These are phyloP conservation scores for Xylariaceae sp. DNA, from an alignment of 2,329 filamentous ascomycete genomes.

Conservation along the genomic window DNA sequence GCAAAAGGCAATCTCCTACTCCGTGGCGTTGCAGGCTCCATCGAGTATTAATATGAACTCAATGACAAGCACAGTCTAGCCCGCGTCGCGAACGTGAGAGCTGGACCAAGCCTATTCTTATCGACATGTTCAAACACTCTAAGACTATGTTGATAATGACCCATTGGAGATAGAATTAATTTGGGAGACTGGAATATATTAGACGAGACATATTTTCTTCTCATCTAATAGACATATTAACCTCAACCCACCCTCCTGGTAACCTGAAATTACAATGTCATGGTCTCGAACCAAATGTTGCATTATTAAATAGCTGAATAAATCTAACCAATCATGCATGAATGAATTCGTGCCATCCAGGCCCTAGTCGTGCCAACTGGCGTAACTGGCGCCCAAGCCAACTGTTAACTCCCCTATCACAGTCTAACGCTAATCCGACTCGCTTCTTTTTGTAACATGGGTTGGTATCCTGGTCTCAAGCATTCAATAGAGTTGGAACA, in stretches of 20 bases:
- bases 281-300: not conserved
- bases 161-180: not conserved
- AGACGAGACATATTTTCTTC: conserved; percentile 2
- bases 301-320: not conserved
- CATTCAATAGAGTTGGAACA: not conserved
- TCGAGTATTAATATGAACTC: not conserved
- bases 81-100: not conserved
- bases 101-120: not conserved
- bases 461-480: conserved; percentile 3
- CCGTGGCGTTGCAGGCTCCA: not conserved
- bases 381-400: no score
- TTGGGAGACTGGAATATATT: not conserved
- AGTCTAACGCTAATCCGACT: conserved; percentile 1
- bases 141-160: not conserved
- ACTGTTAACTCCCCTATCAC: no score
- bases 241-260: conserved; percentile 11
- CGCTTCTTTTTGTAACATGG: not conserved
- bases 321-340: not conserved
- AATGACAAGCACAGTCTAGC: not conserved
- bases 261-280: conserved; percentile 5
- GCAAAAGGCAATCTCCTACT: not conserved
- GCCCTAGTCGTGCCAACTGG: not conserved
- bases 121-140: not conserved
- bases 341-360: not conserved
- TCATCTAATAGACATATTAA: conserved; percentile 8